Evolutionary conservation across 345 rosid species (phyloP).

Genomic region (Citrus sp.): DNA sequence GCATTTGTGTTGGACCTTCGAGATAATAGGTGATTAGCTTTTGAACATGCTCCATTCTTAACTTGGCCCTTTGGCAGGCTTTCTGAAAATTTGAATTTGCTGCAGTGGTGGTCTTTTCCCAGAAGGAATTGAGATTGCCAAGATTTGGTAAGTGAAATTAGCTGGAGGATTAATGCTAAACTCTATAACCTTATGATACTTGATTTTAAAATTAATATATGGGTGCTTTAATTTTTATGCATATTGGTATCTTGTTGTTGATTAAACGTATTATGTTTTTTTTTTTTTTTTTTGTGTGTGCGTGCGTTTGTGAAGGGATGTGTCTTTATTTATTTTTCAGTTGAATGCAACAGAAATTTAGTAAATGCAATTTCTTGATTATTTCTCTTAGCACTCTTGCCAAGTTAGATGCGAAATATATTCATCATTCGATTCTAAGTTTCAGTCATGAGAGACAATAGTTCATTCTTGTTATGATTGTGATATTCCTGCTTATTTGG

Average conservation of each 20-base stretch:
- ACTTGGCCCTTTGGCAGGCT: constrained; percentile 19
- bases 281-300: no score
- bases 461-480: not conserved
- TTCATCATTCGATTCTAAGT: not conserved
- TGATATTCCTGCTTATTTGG: not conserved
- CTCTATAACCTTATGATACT: not conserved
- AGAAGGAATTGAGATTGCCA: constrained; percentile 95
- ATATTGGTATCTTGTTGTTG: not conserved
- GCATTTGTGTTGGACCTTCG: constrained; percentile 95
- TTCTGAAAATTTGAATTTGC: constrained; percentile 40
- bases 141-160: constrained; percentile 66
- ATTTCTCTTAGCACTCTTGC: not conserved
- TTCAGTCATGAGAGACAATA: not conserved
- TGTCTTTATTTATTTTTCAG: not conserved
- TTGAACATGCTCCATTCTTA: constrained; percentile 17
- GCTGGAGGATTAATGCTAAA: not conserved
- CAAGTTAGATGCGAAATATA: not conserved
- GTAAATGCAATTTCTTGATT: not conserved
- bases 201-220: not conserved
- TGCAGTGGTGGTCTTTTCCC: constrained; percentile 98
- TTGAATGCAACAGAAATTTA: not conserved
- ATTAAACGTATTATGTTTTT: not conserved
- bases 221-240: constrained; percentile 1
- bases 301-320: no score
- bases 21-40: constrained; percentile 79